Conservation (phyloP, 2,329 filamentous ascomycete species). For the Colletotrichum acutatum region DNA sequence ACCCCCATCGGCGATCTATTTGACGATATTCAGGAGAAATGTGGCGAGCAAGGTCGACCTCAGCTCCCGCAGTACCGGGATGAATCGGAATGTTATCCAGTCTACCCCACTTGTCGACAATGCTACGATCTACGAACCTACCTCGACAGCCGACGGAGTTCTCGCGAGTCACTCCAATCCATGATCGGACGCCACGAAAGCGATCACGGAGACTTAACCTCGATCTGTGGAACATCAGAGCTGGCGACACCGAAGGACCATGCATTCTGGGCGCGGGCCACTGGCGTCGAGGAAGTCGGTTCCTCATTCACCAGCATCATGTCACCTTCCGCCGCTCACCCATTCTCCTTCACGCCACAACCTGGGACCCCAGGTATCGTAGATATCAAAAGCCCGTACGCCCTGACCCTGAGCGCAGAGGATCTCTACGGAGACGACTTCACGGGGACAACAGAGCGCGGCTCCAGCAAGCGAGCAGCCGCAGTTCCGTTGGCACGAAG, state of each 20-base stretch:
- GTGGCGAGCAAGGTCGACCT: slow-evolving; percentile 51
- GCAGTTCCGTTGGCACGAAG: slow-evolving; percentile 33
- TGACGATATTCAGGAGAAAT: slow-evolving; percentile 58
- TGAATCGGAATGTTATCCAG: slow-evolving; percentile 52
- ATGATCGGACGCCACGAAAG: slow-evolving; percentile 52
- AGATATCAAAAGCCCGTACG: slow-evolving; percentile 52
- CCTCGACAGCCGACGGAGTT: slow-evolving; percentile 54
- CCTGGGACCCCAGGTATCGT: slow-evolving; percentile 45
- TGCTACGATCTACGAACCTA: slow-evolving; percentile 55
- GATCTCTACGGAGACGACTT: slow-evolving; percentile 44
- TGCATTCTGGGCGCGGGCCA: slow-evolving; percentile 43
- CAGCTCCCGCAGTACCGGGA: slow-evolving; percentile 53
- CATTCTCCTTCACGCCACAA: slow-evolving; percentile 41
- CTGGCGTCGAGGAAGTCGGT: slow-evolving; percentile 48
- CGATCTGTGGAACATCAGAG: slow-evolving; percentile 52
- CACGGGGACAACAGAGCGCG: not conserved
- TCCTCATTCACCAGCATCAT: slow-evolving; percentile 46
- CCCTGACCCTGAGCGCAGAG: slow-evolving; percentile 47
- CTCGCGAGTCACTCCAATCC: slow-evolving; percentile 53
- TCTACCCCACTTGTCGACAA: slow-evolving; percentile 52
- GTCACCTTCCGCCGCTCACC: slow-evolving; percentile 41
- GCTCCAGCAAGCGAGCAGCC: slow-evolving; percentile 9
- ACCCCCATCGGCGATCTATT: slow-evolving; percentile 57
- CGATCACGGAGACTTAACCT: slow-evolving; percentile 51
- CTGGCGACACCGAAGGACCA: slow-evolving; percentile 54